These are phyloP conservation scores for Raffaelea ambrosiae DNA, from an alignment of 2,329 filamentous ascomycete species.

Conservation along the genomic window DNA sequence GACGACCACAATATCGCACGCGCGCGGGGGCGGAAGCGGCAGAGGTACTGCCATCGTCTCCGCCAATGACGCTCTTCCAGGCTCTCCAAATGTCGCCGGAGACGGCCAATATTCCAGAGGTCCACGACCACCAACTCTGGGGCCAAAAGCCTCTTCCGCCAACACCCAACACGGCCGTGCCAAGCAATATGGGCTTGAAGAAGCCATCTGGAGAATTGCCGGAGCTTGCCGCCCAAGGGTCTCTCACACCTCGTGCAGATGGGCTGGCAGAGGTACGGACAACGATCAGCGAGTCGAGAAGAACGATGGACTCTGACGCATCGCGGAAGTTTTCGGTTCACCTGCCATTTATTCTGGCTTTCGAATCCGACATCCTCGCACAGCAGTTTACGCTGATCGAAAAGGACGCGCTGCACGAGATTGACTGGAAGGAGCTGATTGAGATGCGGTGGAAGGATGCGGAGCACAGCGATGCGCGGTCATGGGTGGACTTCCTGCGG, in stretches of 20 bases:
- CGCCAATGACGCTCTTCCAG: slow-evolving; percentile 39
- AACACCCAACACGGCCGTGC: slow-evolving; percentile 31
- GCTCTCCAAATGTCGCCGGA: slow-evolving; percentile 35
- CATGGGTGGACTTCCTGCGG: slow-evolving; percentile 76
- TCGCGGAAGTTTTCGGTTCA: slow-evolving; percentile 43
- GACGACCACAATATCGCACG: not conserved
- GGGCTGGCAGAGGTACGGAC: too few species aligned
- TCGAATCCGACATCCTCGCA: slow-evolving; percentile 69
- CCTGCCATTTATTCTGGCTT: slow-evolving; percentile 71
- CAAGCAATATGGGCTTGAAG: not conserved
- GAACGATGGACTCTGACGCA: slow-evolving; percentile 15
- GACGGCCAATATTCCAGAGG: slow-evolving; percentile 24
- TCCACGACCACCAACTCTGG: slow-evolving; percentile 33
- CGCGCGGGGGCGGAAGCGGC: slow-evolving; percentile 10
- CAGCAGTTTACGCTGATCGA: slow-evolving; percentile 82
- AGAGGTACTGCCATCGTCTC: slow-evolving; percentile 27
- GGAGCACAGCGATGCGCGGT: slow-evolving; percentile 54
- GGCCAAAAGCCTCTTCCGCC: slow-evolving; percentile 36
- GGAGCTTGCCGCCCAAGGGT: too few species aligned
- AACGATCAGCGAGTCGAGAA: slow-evolving; percentile 5
- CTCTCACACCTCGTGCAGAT: too few species aligned
- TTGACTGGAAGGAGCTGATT: slow-evolving; percentile 82
- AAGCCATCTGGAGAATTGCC: not conserved
- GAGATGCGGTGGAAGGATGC: slow-evolving; percentile 74
- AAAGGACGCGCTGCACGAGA: slow-evolving; percentile 76